Evolutionary conservation across 1,139 yeast species (phyloP).

Genomic region (Taiozyma sp.): DNA sequence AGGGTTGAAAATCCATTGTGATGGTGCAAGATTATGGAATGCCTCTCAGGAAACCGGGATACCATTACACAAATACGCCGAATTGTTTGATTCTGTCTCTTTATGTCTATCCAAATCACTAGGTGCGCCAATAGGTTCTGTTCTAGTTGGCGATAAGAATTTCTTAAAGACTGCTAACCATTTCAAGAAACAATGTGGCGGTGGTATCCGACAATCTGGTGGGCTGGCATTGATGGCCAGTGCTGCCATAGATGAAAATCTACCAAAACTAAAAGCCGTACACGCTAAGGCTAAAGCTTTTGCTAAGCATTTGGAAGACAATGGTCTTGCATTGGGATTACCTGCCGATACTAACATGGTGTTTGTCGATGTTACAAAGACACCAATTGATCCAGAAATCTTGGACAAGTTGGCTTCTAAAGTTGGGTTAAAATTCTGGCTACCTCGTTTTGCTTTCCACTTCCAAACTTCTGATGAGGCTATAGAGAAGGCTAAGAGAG

Average conservation of each 20-base stretch:
- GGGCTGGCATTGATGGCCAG: conserved; percentile 66
- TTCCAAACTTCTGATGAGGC: conserved; percentile 68
- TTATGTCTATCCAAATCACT: conserved; percentile 74
- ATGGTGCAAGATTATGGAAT: conserved; percentile 87
- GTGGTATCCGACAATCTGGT: conserved; percentile 82
- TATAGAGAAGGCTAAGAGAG: conserved; percentile 56
- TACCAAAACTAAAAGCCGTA: conserved; percentile 44
- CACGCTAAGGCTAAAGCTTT: conserved; percentile 56
- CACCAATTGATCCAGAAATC: conserved; percentile 45
- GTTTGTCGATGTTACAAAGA: conserved; percentile 52
- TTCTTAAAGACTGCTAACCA: conserved; percentile 67
- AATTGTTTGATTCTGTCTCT: conserved; percentile 70
- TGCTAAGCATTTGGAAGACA: conserved; percentile 42
- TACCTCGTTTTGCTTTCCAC: conserved; percentile 67
- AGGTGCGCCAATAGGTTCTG: conserved; percentile 84
- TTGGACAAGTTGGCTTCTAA: conserved; percentile 45
- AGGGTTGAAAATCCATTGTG: conserved; percentile 60
- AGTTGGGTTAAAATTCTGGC: conserved; percentile 52
- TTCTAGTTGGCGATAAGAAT: conserved; percentile 54
- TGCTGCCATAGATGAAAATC: conserved; percentile 64
- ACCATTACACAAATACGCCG: conserved; percentile 56
- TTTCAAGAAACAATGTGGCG: conserved; percentile 79
- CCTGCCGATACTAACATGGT: conserved; percentile 78
- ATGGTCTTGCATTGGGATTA: conserved; percentile 46
- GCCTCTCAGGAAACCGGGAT: conserved; percentile 68